These are phyloP conservation scores for Blastocystis sp. DNA, from an alignment of 352 stramenopile genomes.

Conservation along the genomic window DNA sequence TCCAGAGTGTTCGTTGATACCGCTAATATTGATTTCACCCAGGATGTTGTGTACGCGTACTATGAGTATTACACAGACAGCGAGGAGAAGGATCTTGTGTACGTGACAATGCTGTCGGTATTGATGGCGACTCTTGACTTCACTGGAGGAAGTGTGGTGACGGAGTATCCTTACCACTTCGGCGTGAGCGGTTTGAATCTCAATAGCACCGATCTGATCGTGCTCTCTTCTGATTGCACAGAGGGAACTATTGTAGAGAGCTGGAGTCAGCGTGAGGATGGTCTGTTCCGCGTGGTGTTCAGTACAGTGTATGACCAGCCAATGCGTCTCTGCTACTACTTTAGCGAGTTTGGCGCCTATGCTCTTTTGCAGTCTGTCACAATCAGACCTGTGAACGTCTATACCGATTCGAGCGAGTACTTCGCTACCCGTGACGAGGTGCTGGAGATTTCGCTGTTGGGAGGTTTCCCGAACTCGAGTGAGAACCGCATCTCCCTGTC, in stretches of 20 bases:
- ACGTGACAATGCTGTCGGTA: not conserved
- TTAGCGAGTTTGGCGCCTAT: not conserved
- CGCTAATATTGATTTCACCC: not conserved
- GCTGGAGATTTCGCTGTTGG: not conserved
- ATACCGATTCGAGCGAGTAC: slow-evolving; percentile 21
- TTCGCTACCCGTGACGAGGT: slow-evolving; percentile 5
- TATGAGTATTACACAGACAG: slow-evolving; percentile 46
- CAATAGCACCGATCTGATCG: not conserved
- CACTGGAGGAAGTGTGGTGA: not conserved
- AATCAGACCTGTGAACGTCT: not conserved
- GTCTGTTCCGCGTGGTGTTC: slow-evolving; percentile 22
- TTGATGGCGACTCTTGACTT: not conserved
- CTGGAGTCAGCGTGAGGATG: not conserved
- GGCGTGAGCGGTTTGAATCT: not conserved
- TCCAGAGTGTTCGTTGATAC: not conserved
- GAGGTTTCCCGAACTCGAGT: not conserved
- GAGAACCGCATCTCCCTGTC: slow-evolving; percentile 7
- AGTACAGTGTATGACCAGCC: not conserved
- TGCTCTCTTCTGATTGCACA: not conserved
- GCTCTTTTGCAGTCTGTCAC: not conserved
- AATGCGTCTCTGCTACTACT: slow-evolving; percentile 16
- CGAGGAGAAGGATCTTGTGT: not conserved
- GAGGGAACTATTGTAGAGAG: not conserved
- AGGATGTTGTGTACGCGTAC: not conserved
- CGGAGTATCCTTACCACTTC: slow-evolving; percentile 44